Percentiles rank a stretch among this genome's conserved stretches.
Evolutionary conservation across 2,329 filamentous ascomycete genomes (phyloP).

Genomic region (Cladophialophora yegresii): DNA sequence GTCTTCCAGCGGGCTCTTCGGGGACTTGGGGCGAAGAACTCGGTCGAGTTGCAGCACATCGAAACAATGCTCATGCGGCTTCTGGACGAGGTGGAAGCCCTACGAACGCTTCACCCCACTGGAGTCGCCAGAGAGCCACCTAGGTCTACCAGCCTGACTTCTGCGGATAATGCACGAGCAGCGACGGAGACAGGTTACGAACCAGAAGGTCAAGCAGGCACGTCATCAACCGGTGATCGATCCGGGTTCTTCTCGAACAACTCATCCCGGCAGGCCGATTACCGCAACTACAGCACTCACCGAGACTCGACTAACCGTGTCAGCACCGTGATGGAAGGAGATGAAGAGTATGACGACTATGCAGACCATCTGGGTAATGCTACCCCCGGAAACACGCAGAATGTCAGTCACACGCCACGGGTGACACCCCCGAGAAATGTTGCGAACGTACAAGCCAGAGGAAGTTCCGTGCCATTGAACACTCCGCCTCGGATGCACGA

Average conservation of each 20-base stretch:
- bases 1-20: constrained; percentile 94
- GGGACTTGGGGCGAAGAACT: constrained; percentile 82
- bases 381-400: constrained; percentile 25
- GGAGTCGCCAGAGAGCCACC: constrained; percentile 36
- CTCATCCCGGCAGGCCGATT: constrained; percentile 40
- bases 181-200: constrained; percentile 79
- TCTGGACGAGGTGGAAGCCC: constrained; percentile 83
- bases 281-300: constrained; percentile 53
- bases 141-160: constrained; percentile 58
- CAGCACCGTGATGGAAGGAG: constrained; percentile 82
- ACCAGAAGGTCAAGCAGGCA: constrained; percentile 76
- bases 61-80: constrained; percentile 91
- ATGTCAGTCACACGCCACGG: constrained; percentile 20
- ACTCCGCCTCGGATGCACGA: constrained; percentile 49
- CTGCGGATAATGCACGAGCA: constrained; percentile 68
- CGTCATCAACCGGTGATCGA: constrained; percentile 68
- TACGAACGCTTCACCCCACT: constrained; percentile 62
- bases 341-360: constrained; percentile 61
- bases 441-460: constrained; percentile 43
- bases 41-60: constrained; percentile 83
- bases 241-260: constrained; percentile 71
- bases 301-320: constrained; percentile 73
- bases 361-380: constrained; percentile 19
- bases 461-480: constrained; percentile 48
- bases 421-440: constrained; percentile 28